phyloP scores from a whole-genome alignment of 2,329 filamentous ascomycete genomes.

The Pseudomassariella vexata region DNA sequence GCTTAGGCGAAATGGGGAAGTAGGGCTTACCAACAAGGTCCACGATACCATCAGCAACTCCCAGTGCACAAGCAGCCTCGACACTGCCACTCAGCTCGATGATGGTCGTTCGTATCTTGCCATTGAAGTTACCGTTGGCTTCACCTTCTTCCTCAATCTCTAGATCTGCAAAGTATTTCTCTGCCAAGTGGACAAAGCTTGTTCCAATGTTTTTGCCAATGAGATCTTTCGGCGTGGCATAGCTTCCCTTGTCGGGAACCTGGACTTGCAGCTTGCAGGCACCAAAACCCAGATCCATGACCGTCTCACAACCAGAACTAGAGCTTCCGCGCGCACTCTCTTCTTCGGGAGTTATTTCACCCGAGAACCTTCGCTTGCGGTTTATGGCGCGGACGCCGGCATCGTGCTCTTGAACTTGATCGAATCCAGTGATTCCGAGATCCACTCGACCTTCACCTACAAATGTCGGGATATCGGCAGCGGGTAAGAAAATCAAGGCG shows the following conservation, averaged over 20 bases:
- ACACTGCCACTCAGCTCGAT: conserved; percentile 95
- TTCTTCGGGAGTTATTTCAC: conserved; percentile 34
- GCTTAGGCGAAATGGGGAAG: neutral
- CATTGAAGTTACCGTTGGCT: conserved; percentile 22
- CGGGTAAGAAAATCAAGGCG: conserved; percentile 93
- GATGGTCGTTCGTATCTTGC: conserved; percentile 77
- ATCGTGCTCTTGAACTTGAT: conserved; percentile 90
- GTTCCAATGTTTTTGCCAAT: conserved; percentile 92
- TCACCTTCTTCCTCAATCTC: conserved; percentile 49
- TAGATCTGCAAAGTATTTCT: conserved; percentile 76
- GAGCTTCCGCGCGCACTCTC: conserved; percentile 37
- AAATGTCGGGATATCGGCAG: conserved; percentile 95
- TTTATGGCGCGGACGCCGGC: conserved; percentile 48
- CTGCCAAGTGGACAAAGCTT: conserved; percentile 82
- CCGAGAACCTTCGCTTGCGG: conserved; percentile 41
- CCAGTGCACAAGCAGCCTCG: conserved; percentile 90
- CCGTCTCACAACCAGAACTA: conserved; percentile 67
- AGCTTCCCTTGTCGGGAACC: conserved; percentile 77
- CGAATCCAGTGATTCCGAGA: conserved; percentile 87
- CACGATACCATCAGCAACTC: conserved; percentile 94
- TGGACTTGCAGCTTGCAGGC: conserved; percentile 94
- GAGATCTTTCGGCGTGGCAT: conserved; percentile 66
- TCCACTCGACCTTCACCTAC: conserved; percentile 92
- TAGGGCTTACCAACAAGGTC: conserved; percentile 82
- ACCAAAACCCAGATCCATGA: conserved; percentile 88